Percentiles rank a stretch among this genome's conserved stretches.
Conservation (phyloP, 495 filamentous ascomycete species). For the Mycothermus thermophilus region DNA sequence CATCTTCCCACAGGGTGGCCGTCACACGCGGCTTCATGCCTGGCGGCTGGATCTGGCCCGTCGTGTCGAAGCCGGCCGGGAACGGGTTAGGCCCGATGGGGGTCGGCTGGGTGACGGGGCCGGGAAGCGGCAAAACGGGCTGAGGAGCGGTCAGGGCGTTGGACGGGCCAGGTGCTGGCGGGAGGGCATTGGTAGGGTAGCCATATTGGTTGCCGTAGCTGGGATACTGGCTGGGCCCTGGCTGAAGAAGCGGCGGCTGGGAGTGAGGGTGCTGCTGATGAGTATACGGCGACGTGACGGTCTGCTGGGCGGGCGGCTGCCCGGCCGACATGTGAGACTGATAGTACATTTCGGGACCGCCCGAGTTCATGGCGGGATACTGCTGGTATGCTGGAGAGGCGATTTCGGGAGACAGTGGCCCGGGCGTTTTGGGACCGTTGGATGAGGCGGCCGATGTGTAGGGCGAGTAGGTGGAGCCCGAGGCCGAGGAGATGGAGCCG, state of each 20-base stretch:
- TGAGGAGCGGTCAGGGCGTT: slow-evolving; percentile 49
- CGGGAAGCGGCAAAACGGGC: slow-evolving; percentile 55
- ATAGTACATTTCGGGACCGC: slow-evolving; percentile 67
- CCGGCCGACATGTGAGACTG: slow-evolving; percentile 67
- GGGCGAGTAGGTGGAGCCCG: slow-evolving; percentile 39
- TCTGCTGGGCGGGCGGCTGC: slow-evolving; percentile 66
- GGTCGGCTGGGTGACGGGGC: slow-evolving; percentile 26
- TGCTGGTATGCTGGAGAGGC: slow-evolving; percentile 36
- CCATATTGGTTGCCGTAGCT: slow-evolving; percentile 45
- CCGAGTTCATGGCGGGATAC: slow-evolving; percentile 75
- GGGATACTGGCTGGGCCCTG: slow-evolving; percentile 52
- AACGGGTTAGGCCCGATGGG: neutral
- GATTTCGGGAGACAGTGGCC: slow-evolving; percentile 29
- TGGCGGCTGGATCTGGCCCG: slow-evolving; percentile 86
- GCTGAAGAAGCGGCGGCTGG: slow-evolving; percentile 71
- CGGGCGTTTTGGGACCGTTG: slow-evolving; percentile 45
- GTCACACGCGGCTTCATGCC: slow-evolving; percentile 98
- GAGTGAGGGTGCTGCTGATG: slow-evolving; percentile 30
- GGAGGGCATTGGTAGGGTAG: slow-evolving; percentile 60
- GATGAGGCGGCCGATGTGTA: slow-evolving; percentile 41
- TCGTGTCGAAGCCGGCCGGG: slow-evolving; percentile 53
- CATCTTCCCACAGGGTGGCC: slow-evolving; percentile 95
- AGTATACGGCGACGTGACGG: slow-evolving; percentile 62
- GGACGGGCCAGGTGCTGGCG: slow-evolving; percentile 52
- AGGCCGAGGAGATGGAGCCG: slow-evolving; percentile 47